Percentiles rank a stretch among this genome's conserved stretches.
Evolutionary conservation across 2,329 filamentous ascomycete species (phyloP).

Genomic region (Alternaria sp.): DNA sequence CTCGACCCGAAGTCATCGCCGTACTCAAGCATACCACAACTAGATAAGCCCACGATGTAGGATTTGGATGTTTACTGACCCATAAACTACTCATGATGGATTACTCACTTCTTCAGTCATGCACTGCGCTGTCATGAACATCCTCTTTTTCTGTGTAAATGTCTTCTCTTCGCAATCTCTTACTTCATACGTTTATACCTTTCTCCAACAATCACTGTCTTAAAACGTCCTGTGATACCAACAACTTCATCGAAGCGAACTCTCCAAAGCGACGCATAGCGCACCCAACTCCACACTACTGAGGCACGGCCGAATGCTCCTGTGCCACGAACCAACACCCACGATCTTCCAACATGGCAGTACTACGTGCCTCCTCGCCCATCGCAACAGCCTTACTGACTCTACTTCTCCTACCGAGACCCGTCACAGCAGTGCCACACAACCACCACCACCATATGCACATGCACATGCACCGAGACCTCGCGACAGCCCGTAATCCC

Average conservation of each 20-base stretch:
- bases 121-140: not conserved
- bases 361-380: not conserved
- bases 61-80: not conserved
- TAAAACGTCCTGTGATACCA: accelerated
- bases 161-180: not conserved
- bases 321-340: not conserved
- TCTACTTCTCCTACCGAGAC: not conserved
- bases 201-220: not conserved
- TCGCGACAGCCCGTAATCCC: too few relatives aligned
- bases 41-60: not conserved
- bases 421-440: not conserved
- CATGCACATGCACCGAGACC: not conserved
- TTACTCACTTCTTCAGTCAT: not conserved
- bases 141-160: too few relatives aligned
- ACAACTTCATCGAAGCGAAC: not conserved
- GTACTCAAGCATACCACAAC: too few relatives aligned
- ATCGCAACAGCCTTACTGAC: not conserved
- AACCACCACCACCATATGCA: not conserved
- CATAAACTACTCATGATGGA: not conserved
- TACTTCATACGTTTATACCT: not conserved
- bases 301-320: not conserved
- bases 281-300: not conserved
- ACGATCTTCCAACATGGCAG: not conserved
- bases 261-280: not conserved
- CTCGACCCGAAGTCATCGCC: not conserved